Evolutionary conservation across 352 stramenopile genomes (phyloP), one percentile per base, ranked within the genome.

Genomic region (Phytophthora pseudosyringae): DNA sequence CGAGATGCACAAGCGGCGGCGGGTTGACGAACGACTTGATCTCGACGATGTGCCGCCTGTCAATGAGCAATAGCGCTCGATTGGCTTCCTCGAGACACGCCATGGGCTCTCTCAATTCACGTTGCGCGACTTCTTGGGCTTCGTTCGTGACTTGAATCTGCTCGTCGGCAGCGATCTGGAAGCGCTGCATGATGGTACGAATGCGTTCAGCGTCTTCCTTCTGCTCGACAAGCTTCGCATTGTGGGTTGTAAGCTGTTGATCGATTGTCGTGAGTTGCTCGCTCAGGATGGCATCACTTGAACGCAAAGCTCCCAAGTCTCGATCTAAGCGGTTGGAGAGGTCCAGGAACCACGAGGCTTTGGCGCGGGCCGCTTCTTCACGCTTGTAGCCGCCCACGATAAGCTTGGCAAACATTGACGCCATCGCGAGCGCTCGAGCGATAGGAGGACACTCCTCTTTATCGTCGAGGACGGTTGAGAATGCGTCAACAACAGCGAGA

Each of bases 1-100:
- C 83, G 10, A 92, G 59, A 32, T 92, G 83, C 2, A 94, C 86
- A 0, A 94, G 62, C 13, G 83, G 66, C 4, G 86, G 86, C 4
- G 86, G 86, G 32, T 63, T 91, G 11, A 80, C 87, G 36, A 94
- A 94, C 52, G 86, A 92, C 64, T 94, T 94, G 71, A 94, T 90
- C 66, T 94, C 86, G 28, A 90, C 70, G 29, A 94, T 90, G 47
- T 92, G 85, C 1, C 80, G 76, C 53, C 87, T 81, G 38, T 94
- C 83, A 16, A 94, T 81, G 32, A 86, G 55, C 18, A 89, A 31
- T 3, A 94, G 64, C 0, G 80, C 77, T 0, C 64, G 61, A 40
- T 92, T 91, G 8, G 86, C 86, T 40, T 94, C 83, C 16, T 92
- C 81, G 7, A 94, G 69, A 29, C 76, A 88, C 29, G 68, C 70